Base-by-base conservation (phyloP, 495 filamentous ascomycete genomes). In the Pseudoneurospora amorphoporcata region DNA sequence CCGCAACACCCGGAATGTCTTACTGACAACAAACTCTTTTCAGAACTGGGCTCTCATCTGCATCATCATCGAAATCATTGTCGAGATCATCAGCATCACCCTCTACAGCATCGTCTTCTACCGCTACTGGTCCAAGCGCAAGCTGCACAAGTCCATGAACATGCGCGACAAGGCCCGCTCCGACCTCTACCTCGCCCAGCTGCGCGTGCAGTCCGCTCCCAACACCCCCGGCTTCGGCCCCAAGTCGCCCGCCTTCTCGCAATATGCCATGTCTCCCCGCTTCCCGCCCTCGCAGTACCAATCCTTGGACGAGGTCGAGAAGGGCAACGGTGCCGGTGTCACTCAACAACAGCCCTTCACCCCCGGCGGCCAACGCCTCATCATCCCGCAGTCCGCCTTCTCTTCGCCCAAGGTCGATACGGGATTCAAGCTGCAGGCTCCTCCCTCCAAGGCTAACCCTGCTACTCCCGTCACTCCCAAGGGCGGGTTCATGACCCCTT, bases 41-140 rank as follows among this genome's bases (percentile, higher is more conserved):
- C 77, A 97, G 91, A 92, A 97, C 82, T 99, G 95, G 95, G 88
- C 91, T 23, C 88, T 99, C 68, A 91, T 99, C 76, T 99, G 95
- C 86, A 92, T 92, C 79, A 92, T 99, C 78, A 98, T 99, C 83
- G 95, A 99, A 84, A 87, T 99, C 74, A 92, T 96, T 71, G 87
- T 99, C 75, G 95, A 99, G 81, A 86, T 91, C 76, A 88, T 99
- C 81, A 92, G 92, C 75, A 97, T 99, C 80, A 82, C 88, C 42
- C 91, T 99, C 78, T 99, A 99, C 85, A 93, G 86, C 80, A 87
- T 98, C 79, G 90, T 96, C 80, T 97, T 97, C 85, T 98, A 95
- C 86, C 92, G 95, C 75, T 92, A 97, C 86, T 95, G 93, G 87
- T 92, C 92, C 72, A 99, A 99, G 87, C 91, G 92, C 79, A 89